These are phyloP conservation scores for Mycena vitilis DNA, from an alignment of 768 basidiomycete species.

Conservation along the genomic window DNA sequence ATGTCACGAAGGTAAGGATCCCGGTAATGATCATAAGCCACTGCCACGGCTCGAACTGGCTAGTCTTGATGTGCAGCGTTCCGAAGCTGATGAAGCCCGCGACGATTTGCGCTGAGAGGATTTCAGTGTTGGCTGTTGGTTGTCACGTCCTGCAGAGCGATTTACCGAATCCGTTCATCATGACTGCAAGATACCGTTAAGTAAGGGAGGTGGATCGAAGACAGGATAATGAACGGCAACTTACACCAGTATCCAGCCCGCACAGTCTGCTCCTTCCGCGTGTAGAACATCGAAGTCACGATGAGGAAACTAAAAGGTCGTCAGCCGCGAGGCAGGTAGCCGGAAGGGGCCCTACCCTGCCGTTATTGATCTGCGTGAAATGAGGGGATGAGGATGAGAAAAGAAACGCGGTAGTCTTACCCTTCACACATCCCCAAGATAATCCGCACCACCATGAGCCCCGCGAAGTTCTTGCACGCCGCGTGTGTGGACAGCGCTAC, in stretches of 20 bases:
- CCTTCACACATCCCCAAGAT: slow-evolving; percentile 82
- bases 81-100: slow-evolving; percentile 78
- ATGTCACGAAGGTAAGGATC: slow-evolving; percentile 52
- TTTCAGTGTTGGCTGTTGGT: background rate
- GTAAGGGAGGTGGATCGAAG: background rate
- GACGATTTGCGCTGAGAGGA: slow-evolving; percentile 69
- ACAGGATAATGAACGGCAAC: slow-evolving; percentile 32
- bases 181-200: slow-evolving; percentile 51
- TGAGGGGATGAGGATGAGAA: background rate
- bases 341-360: slow-evolving; percentile 58
- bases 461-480: slow-evolving; percentile 77
- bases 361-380: slow-evolving; percentile 58
- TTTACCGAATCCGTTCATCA: slow-evolving; percentile 80
- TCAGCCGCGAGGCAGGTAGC: background rate
- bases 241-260: slow-evolving; percentile 68
- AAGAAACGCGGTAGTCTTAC: background rate
- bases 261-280: slow-evolving; percentile 60
- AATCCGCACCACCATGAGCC: slow-evolving; percentile 70
- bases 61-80: slow-evolving; percentile 67
- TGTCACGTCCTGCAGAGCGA: background rate
- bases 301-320: slow-evolving; percentile 53
- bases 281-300: slow-evolving; percentile 69
- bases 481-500: slow-evolving; percentile 71
- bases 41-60: slow-evolving; percentile 76
- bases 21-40: slow-evolving; percentile 73